A percentile compares a stretch with the other conserved stretches of the same genome.
Conservation (phyloP, 2,329 filamentous ascomycete genomes). For the Aspergillus brunneoviolaceus region DNA sequence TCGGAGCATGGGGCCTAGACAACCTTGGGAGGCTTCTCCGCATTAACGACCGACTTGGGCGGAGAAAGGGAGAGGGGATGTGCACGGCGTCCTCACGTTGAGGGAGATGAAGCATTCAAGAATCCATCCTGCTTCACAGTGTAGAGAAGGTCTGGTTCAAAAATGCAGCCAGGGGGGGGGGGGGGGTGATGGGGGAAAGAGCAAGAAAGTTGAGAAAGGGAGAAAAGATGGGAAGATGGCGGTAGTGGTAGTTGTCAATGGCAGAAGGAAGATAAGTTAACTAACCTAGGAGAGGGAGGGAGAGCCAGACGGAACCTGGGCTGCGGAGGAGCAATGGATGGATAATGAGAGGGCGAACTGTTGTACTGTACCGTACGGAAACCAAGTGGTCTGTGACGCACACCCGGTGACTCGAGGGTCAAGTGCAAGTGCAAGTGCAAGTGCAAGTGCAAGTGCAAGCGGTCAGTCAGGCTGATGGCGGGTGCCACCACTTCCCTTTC, state of each 20-base stretch:
- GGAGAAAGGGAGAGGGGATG: slow-evolving; percentile 25
- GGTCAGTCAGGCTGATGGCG: slow-evolving; percentile 16
- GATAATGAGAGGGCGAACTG: slow-evolving; percentile 10
- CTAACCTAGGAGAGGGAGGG: slow-evolving; percentile 4
- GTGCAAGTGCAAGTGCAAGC: slow-evolving; percentile 23
- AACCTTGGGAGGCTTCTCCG: slow-evolving; percentile 41
- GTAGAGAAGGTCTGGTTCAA: not conserved
- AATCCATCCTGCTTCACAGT: slow-evolving; percentile 21
- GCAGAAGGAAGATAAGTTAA: slow-evolving; percentile 10
- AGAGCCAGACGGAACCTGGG: slow-evolving; percentile 8
- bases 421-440: slow-evolving; percentile 29
- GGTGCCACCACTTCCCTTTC: slow-evolving; percentile 1
- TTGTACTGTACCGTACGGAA: slow-evolving; percentile 11
- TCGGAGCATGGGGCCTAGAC: slow-evolving; percentile 30
- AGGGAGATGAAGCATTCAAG: slow-evolving; percentile 24
- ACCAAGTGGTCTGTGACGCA: slow-evolving; percentile 41
- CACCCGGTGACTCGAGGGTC: slow-evolving; percentile 43
- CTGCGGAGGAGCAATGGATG: not conserved
- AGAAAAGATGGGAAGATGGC: slow-evolving; percentile 14
- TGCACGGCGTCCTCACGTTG: slow-evolving; percentile 30
- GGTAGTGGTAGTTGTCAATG: no score
- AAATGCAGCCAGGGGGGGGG: not conserved
- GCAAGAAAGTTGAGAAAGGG: slow-evolving; percentile 12
- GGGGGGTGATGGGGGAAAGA: not conserved
- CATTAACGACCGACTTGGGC: slow-evolving; percentile 27